Evolutionary conservation across 2,329 filamentous ascomycete species (phyloP).

Genomic region (Botrytis elliptica): DNA sequence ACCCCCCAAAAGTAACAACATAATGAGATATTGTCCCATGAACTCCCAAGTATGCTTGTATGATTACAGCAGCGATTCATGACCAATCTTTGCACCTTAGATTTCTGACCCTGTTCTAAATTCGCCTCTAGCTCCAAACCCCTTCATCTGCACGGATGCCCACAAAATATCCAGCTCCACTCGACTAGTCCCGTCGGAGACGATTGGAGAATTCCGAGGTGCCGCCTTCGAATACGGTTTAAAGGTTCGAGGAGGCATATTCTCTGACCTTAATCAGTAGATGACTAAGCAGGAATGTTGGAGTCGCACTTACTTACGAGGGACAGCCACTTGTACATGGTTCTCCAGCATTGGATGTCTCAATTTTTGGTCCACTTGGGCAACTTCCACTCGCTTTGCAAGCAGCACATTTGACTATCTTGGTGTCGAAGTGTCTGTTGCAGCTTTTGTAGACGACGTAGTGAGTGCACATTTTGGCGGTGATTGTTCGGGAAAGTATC

Average conservation of each 20-base stretch:
- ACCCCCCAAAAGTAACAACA: constrained; percentile 15
- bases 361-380: neutral
- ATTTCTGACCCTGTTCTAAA: neutral
- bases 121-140: constrained; percentile 12
- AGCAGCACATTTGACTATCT: neutral
- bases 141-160: constrained; percentile 13
- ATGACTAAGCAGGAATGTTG: neutral
- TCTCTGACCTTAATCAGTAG: constrained; percentile 10
- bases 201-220: constrained; percentile 14
- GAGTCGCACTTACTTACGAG: constrained; percentile 19
- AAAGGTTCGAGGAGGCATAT: constrained; percentile 7
- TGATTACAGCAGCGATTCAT: constrained; percentile 20
- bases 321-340: constrained; percentile 16
- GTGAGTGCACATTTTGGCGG: constrained; percentile 17
- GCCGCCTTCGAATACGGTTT: constrained; percentile 5
- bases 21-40: constrained; percentile 17
- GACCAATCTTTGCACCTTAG: constrained; percentile 6
- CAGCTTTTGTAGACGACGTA: constrained; percentile 14
- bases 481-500: neutral
- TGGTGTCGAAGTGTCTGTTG: neutral
- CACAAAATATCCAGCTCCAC: constrained; percentile 16
- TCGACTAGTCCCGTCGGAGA: constrained; percentile 11
- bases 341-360: neutral
- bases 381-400: constrained; percentile 11
- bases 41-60: constrained; percentile 24